Evolutionary conservation across 805 yeast genomes (phyloP), one percentile per base, ranked within the genome.

Genomic region (Wickerhamomyces bisporus): DNA sequence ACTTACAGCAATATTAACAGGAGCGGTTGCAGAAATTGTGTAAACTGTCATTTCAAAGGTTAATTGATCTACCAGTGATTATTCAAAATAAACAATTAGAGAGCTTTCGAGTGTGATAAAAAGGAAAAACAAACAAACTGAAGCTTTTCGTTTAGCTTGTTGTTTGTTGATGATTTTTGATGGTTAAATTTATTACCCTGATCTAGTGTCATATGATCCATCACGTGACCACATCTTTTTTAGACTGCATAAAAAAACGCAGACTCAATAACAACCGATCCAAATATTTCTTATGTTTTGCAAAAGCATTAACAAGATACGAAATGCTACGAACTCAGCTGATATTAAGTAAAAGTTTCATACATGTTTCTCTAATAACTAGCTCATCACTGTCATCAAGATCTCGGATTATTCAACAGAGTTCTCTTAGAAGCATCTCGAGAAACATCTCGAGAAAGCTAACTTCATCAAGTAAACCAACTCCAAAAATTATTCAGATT

Each of bases 1-100:
- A 74, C 85, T 45, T 73, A 79, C 86, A 30, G 98, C 98, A 62
- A 91, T 91, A 62, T 91, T 91, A 38, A 91, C 98, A 13, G 98
- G 98, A 3, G 98, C 98, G 30, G 97, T 87, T 34, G 85, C 80
- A 5, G 96, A 79, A 9, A 96, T 93, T 32, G 77, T 62, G 61
- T 75, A 75, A 27, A 84, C 65, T 9, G 71, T 42, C 81, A 77
- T 76, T 21, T 7, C 10, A 10, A 21, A 7, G 10, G 10, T 21
- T 7, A 7, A 7, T 21, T 7, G 10, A 7, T 21, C 24, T 21
- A 7, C 7, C 10, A 21, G 24, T 21, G 7, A 7, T 21, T 7
- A 21, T 21, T 10, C 10, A 7, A 21, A 10, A 21, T 21, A 7
- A 21, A 26, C 28, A 9, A 26, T 25, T 5, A 6, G 6, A 25